phyloP scores from a whole-genome alignment of 2,329 filamentous ascomycete genomes.

The Colletotrichum sp. region DNA sequence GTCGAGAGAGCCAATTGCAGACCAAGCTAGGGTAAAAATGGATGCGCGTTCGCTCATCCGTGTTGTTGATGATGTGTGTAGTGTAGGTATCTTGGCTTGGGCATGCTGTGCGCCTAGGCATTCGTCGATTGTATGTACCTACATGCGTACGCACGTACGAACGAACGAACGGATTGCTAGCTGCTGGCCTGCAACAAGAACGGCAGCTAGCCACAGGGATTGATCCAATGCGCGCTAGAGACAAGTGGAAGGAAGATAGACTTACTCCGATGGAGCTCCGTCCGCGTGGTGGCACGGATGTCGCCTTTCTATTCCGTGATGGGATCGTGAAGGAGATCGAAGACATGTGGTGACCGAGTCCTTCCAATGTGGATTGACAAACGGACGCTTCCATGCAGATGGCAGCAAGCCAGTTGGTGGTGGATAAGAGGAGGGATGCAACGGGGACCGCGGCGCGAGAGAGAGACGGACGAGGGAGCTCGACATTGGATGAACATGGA shows the following conservation, averaged over 20 bases:
- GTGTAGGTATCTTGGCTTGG: not conserved
- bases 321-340: not conserved
- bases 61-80: not conserved
- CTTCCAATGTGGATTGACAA: not conserved
- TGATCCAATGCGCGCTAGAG: not conserved
- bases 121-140: not conserved
- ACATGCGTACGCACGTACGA: not conserved
- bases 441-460: not conserved
- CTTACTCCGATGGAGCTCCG: not conserved
- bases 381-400: conserved; percentile 8
- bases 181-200: not conserved
- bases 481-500: conserved; percentile 14
- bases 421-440: not conserved
- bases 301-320: not conserved
- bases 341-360: not conserved
- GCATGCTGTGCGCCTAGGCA: not conserved
- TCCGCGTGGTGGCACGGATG: not conserved
- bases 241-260: not conserved
- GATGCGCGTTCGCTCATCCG: not conserved
- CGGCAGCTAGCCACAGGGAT: not conserved
- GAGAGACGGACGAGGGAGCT: not conserved
- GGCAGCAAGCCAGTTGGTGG: not conserved
- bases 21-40: not conserved
- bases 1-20: not conserved
- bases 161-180: not conserved